Conservation (phyloP, 495 filamentous ascomycete genomes). For the Aspergillus conjunctus region DNA sequence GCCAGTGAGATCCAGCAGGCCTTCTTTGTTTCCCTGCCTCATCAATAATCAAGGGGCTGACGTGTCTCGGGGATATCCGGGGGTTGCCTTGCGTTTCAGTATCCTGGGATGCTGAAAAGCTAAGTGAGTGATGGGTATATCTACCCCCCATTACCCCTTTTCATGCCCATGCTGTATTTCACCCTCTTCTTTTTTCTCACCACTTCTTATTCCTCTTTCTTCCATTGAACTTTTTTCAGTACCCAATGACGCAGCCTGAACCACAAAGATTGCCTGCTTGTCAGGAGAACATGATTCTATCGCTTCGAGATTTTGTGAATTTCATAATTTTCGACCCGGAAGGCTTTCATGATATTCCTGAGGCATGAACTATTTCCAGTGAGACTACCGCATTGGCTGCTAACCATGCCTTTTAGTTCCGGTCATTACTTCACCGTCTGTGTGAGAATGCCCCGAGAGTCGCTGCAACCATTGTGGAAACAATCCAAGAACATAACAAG, state of each 20-base stretch:
- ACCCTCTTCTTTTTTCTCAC: background rate
- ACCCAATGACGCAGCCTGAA: too few relatives aligned
- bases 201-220: background rate
- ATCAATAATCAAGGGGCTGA: background rate
- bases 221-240: background rate
- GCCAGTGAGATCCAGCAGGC: background rate
- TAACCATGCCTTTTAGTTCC: background rate
- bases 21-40: background rate
- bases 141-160: background rate
- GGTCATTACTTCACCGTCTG: background rate
- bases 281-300: background rate
- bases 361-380: background rate
- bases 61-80: background rate
- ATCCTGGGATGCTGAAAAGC: constrained; percentile 2
- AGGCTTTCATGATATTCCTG: background rate
- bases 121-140: background rate
- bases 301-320: background rate
- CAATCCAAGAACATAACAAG: background rate
- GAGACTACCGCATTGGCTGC: background rate
- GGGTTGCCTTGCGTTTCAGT: background rate
- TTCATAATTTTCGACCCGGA: background rate
- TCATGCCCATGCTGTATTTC: background rate
- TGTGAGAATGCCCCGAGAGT: background rate
- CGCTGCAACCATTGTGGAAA: background rate
- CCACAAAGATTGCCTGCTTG: too few relatives aligned